Evolutionary conservation across 495 filamentous ascomycete genomes (phyloP).

Genomic region (Lentithecium fluviatile): DNA sequence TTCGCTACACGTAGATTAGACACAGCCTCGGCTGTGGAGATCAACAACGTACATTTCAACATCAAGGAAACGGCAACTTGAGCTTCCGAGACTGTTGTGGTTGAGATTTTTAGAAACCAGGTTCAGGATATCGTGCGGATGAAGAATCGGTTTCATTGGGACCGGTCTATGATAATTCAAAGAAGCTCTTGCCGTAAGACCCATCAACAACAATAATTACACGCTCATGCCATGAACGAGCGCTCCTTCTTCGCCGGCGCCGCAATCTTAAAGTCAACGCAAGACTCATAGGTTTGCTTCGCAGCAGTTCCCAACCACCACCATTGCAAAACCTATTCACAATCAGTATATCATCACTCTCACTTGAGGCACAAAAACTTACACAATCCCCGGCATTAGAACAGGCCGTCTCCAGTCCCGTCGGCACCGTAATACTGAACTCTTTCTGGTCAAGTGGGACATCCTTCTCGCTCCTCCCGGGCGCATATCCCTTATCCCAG

Average conservation of each 20-base stretch:
- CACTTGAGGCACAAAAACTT: not conserved
- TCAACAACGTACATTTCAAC: no score
- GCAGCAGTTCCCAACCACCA: slow-evolving; percentile 33
- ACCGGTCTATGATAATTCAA: no score
- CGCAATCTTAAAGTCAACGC: slow-evolving; percentile 30
- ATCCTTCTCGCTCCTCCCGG: slow-evolving; percentile 15
- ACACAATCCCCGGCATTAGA: slow-evolving; percentile 30
- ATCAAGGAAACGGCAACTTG: not conserved
- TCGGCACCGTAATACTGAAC: slow-evolving; percentile 33
- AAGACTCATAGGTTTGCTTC: slow-evolving; percentile 35
- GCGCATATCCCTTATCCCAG: slow-evolving; percentile 31
- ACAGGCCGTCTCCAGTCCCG: slow-evolving; percentile 27
- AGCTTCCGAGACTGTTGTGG: not conserved
- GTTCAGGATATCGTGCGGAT: no score
- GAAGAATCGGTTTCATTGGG: no score
- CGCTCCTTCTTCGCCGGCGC: not conserved
- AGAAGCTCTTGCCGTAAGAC: not conserved
- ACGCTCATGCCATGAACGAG: not conserved
- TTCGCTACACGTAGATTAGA: slow-evolving; percentile 8
- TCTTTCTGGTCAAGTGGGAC: slow-evolving; percentile 29
- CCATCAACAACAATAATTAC: not conserved
- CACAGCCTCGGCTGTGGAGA: no score
- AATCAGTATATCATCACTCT: not conserved
- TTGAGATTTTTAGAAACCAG: no score
- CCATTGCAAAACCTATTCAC: slow-evolving; percentile 32